Conservation (phyloP, 2,329 filamentous ascomycete species). For the Neonectria coccinea region DNA sequence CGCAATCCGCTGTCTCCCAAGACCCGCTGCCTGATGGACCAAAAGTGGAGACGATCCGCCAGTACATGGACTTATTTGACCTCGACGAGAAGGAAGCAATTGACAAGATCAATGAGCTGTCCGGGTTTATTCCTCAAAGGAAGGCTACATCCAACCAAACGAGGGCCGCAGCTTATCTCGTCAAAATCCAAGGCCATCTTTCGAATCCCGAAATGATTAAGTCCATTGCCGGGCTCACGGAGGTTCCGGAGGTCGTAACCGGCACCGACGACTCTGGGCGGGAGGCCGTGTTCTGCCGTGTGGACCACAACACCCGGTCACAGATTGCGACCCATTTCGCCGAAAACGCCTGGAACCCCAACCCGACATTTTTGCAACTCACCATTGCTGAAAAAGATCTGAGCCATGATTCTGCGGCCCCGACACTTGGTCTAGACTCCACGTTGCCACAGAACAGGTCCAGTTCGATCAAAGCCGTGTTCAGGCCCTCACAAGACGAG, state of each 20-base stretch:
- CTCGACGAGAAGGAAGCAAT: constrained; percentile 16
- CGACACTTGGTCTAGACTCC: constrained; percentile 19
- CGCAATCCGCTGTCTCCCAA: background rate
- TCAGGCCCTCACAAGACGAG: constrained; percentile 21
- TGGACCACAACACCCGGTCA: constrained; percentile 12
- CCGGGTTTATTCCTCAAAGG: constrained; percentile 9
- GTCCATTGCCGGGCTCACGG: constrained; percentile 17
- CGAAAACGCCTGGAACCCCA: constrained; percentile 7
- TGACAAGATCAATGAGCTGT: constrained; percentile 23
- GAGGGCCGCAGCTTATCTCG: constrained; percentile 22
- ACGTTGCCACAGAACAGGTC: constrained; percentile 27
- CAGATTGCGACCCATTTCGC: constrained; percentile 23
- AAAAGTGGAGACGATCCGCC: constrained; percentile 8
- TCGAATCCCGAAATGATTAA: constrained; percentile 13
- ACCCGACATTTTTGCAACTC: constrained; percentile 26
- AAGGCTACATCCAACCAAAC: background rate
- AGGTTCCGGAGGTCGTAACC: constrained; percentile 21
- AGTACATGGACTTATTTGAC: constrained; percentile 29
- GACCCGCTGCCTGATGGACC: background rate
- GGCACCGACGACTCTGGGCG: constrained; percentile 24
- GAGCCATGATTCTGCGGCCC: constrained; percentile 8
- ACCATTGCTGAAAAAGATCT: constrained; percentile 24
- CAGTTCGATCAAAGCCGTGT: background rate
- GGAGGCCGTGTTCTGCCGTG: constrained; percentile 26
- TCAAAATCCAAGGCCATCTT: constrained; percentile 17